phyloP scores from a whole-genome alignment of 2,329 filamentous ascomycete species.

The Zymoseptoria ardabiliae region DNA sequence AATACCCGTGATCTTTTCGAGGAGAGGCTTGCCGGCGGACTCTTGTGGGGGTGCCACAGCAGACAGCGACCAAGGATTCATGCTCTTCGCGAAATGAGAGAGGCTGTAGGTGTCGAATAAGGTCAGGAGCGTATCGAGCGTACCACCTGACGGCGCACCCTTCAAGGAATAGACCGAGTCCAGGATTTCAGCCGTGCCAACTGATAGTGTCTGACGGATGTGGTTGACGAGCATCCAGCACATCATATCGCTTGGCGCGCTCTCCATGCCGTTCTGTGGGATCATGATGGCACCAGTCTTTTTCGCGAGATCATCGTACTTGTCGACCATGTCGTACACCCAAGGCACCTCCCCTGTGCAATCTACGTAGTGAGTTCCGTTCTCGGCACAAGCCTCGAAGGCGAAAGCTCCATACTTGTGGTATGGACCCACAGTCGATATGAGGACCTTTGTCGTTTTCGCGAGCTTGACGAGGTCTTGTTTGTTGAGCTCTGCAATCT shows the following conservation, averaged over 20 bases:
- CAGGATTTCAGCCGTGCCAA: conserved; percentile 45
- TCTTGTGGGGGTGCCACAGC: conserved; percentile 34
- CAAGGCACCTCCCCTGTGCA: conserved; percentile 59
- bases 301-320: conserved; percentile 54
- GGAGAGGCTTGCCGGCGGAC: conserved; percentile 27
- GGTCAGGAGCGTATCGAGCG: conserved; percentile 57
- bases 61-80: conserved; percentile 47
- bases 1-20: conserved; percentile 44
- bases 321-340: conserved; percentile 54
- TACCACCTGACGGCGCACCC: conserved; percentile 50
- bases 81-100: conserved; percentile 40
- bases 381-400: conserved; percentile 56
- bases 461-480: conserved; percentile 46
- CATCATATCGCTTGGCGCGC: conserved; percentile 52
- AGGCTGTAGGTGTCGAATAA: conserved; percentile 44
- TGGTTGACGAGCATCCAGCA: conserved; percentile 35
- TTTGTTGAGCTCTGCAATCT: conserved; percentile 42
- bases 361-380: conserved; percentile 62
- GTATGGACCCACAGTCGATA: conserved; percentile 58
- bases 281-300: conserved; percentile 55
- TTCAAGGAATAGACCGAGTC: conserved; percentile 49
- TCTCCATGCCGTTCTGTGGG: conserved; percentile 54
- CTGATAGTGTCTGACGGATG: conserved; percentile 41
- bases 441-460: conserved; percentile 50
- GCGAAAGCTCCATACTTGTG: conserved; percentile 57